phyloP scores from a whole-genome alignment of 2,329 filamentous ascomycete species.

The Penicillium sp. region DNA sequence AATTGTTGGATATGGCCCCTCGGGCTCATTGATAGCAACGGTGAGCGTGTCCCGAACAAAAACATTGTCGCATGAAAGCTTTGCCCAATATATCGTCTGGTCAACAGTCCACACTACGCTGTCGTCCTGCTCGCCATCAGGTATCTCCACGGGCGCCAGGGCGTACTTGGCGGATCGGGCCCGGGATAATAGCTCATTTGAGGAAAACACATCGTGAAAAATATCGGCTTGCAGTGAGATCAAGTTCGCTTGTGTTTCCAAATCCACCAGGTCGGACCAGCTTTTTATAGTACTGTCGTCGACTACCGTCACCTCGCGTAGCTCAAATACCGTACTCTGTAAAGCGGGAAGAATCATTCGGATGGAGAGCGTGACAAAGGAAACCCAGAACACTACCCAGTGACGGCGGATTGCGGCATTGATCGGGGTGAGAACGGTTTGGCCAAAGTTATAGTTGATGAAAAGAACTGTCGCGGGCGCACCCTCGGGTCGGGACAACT shows the following conservation, averaged over 20 bases:
- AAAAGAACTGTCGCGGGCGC: conserved; percentile 34
- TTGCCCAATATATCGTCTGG: conserved; percentile 34
- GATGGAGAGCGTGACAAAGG: conserved; percentile 31
- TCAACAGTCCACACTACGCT: conserved; percentile 33
- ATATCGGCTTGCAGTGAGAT: conserved; percentile 29
- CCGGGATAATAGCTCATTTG: conserved; percentile 18
- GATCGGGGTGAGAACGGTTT: conserved; percentile 35
- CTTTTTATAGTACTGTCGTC: conserved; percentile 24
- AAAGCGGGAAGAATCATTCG: conserved; percentile 35
- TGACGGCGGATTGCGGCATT: conserved; percentile 31
- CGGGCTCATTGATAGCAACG: conserved; percentile 23
- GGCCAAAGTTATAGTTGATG: conserved; percentile 40
- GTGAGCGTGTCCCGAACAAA: conserved; percentile 19
- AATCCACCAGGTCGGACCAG: conserved; percentile 30
- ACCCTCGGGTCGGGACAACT: conserved; percentile 33
- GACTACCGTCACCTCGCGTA: conserved; percentile 28
- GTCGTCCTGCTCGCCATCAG: conserved; percentile 19
- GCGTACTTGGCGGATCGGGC: conserved; percentile 31
- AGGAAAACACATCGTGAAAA: conserved; percentile 19
- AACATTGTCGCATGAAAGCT: conserved; percentile 26
- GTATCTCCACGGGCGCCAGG: conserved; percentile 34
- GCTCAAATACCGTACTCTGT: conserved; percentile 33
- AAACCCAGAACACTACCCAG: conserved; percentile 34
- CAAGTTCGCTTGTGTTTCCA: conserved; percentile 31
- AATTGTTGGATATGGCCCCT: conserved; percentile 15